Percentiles rank a stretch among this genome's conserved stretches.
These are phyloP conservation scores for Crucihimalaya himalaica DNA, from an alignment of 345 rosid species.

Conservation along the genomic window DNA sequence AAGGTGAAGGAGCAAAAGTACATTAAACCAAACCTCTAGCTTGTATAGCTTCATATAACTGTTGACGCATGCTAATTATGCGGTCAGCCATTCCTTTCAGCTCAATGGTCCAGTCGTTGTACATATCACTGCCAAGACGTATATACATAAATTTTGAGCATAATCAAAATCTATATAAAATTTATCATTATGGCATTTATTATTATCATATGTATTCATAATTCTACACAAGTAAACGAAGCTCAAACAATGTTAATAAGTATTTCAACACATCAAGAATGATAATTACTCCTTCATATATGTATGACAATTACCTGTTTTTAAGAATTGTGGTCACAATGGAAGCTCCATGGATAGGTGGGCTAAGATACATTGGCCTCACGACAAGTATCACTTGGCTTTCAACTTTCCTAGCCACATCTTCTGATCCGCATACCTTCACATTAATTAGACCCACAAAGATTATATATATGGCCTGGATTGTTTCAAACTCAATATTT, in stretches of 20 bases:
- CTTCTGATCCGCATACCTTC: conserved; percentile 67
- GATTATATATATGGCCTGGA: not conserved
- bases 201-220: not conserved
- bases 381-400: conserved; percentile 72
- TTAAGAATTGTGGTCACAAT: conserved; percentile 63
- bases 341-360: conserved; percentile 76
- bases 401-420: conserved; percentile 63
- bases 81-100: conserved; percentile 76
- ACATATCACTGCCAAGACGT: conserved; percentile 51
- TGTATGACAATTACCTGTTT: conserved; percentile 43
- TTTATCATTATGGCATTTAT: not conserved
- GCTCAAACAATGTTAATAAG: not conserved
- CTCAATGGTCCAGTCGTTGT: conserved; percentile 67
- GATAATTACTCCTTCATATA: not conserved
- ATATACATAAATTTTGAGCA: conserved; percentile 8
- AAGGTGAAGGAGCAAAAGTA: not conserved
- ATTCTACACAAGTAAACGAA: no score
- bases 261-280: not conserved
- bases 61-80: conserved; percentile 67
- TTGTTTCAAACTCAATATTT: not conserved
- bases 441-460: conserved; percentile 25
- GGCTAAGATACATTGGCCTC: conserved; percentile 68
- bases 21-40: conserved; percentile 48
- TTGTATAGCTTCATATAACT: conserved; percentile 58
- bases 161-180: not conserved